phyloP scores from a whole-genome alignment of 768 basidiomycete genomes.

The Dendrothele bispora region DNA sequence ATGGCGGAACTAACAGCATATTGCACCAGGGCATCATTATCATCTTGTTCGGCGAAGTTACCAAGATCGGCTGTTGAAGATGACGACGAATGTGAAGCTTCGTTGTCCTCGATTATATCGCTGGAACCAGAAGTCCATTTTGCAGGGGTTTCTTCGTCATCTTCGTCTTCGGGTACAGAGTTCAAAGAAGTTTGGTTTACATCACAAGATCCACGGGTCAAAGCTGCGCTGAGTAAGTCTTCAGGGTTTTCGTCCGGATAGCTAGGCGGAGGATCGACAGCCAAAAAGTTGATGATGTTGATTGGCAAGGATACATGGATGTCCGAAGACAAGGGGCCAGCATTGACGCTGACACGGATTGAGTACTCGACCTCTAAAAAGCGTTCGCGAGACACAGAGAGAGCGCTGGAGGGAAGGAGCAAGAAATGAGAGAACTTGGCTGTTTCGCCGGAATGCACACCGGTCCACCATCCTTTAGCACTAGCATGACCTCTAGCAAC shows the following conservation, averaged over 20 bases:
- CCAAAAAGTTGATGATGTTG: conserved; percentile 79
- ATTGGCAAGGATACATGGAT: conserved; percentile 73
- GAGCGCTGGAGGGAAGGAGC: conserved; percentile 64
- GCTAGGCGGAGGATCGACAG: conserved; percentile 76
- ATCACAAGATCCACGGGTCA: no score
- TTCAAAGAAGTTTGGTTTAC: no score
- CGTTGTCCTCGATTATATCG: not conserved
- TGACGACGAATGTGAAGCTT: not conserved
- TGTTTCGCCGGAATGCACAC: conserved; percentile 62
- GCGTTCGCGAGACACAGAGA: conserved; percentile 66
- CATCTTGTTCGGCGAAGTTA: conserved; percentile 28
- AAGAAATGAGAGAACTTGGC: conserved; percentile 70
- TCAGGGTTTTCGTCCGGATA: conserved; percentile 12
- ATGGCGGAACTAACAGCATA: conserved; percentile 29
- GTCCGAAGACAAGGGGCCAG: conserved; percentile 60
- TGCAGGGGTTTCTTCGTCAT: not conserved
- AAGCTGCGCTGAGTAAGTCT: no score
- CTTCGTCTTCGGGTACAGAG: not conserved
- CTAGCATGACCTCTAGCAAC: conserved; percentile 70
- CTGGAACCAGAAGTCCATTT: not conserved
- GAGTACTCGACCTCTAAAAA: conserved; percentile 78
- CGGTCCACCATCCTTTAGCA: conserved; percentile 89
- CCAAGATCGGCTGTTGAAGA: no score
- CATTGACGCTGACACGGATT: conserved; percentile 62
- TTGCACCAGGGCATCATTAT: conserved; percentile 35